Percentiles rank a stretch among this genome's conserved stretches.
phyloP scores from a whole-genome alignment of 805 yeast genomes.

The Metschnikowia dekortorum region DNA sequence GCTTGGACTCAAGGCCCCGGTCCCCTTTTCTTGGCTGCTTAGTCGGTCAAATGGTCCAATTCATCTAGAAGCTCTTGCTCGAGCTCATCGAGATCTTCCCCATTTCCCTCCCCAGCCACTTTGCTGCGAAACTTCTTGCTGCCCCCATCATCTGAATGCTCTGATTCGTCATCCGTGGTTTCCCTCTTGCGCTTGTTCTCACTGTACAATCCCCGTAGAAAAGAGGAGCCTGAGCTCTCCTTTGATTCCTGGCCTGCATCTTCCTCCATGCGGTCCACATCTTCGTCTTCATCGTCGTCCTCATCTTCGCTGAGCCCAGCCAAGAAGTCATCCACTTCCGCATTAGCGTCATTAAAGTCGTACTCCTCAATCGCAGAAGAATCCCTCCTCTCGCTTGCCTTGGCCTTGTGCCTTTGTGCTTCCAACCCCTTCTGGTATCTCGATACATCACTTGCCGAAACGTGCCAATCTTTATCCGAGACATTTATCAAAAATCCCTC shows the following conservation, averaged over 20 bases:
- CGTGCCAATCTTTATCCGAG: conserved; percentile 41
- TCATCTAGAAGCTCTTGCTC: conserved; percentile 51
- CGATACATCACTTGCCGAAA: conserved; percentile 42
- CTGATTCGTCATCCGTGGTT: conserved; percentile 9
- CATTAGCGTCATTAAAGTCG: conserved; percentile 39
- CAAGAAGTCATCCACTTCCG: conserved; percentile 45
- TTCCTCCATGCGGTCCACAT: conserved; percentile 24
- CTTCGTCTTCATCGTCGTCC: conserved; percentile 25
- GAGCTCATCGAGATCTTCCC: conserved; percentile 40
- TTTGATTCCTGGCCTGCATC: conserved; percentile 19
- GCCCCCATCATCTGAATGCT: conserved; percentile 5
- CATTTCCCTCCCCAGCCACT: background rate
- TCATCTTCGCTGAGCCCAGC: conserved; percentile 42
- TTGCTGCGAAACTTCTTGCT: conserved; percentile 3
- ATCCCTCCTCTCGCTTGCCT: conserved; percentile 18
- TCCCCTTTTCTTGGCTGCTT: background rate
- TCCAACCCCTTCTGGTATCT: conserved; percentile 35
- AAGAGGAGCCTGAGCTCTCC: conserved; percentile 16
- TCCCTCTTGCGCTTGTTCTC: conserved; percentile 16
- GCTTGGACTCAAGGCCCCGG: too few species aligned
- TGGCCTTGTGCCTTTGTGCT: conserved; percentile 15
- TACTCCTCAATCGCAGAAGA: conserved; percentile 31
- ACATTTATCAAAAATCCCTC: conserved; percentile 50
- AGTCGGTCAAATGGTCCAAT: conserved; percentile 38
- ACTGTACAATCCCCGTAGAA: conserved; percentile 24